A percentile compares a stretch with the other conserved stretches of the same genome.
These are phyloP conservation scores for Cenchrus purpureus DNA, from an alignment of 176 grass and related monocot species.

Conservation along the genomic window DNA sequence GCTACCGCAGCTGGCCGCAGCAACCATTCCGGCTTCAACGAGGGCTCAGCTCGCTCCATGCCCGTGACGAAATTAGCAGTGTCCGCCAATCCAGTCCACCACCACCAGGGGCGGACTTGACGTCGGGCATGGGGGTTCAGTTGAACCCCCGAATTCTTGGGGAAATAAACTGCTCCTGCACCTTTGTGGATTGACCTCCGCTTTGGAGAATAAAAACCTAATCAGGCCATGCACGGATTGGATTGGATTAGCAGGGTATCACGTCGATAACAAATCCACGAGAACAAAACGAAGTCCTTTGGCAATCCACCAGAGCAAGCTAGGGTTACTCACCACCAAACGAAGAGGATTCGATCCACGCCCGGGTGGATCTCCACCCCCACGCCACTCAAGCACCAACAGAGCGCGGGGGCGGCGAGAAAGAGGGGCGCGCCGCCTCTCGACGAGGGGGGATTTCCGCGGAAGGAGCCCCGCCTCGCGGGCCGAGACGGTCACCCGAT, in stretches of 20 bases:
- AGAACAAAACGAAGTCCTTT: background rate
- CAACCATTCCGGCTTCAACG: constrained; percentile 73
- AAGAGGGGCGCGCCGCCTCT: background rate
- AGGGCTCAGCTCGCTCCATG: constrained; percentile 71
- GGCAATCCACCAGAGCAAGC: background rate
- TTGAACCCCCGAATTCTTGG: constrained; percentile 23
- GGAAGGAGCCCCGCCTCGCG: constrained; percentile 13
- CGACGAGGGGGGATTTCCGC: constrained; percentile 10
- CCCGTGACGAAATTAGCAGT: constrained; percentile 19
- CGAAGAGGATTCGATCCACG: constrained; percentile 25
- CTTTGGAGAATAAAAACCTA: background rate
- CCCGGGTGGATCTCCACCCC: constrained; percentile 32
- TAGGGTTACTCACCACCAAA: constrained; percentile 42
- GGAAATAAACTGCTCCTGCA: background rate
- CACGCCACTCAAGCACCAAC: constrained; percentile 16
- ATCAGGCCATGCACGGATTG: background rate
- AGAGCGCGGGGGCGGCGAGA: background rate
- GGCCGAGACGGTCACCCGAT: constrained; percentile 6
- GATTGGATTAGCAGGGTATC: constrained; percentile 16
- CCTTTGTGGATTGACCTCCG: background rate
- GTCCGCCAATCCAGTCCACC: constrained; percentile 47
- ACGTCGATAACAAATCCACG: background rate
- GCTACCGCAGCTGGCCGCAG: constrained; percentile 29
- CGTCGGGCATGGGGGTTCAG: constrained; percentile 43
- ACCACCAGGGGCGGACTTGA: constrained; percentile 43